Evolutionary conservation across 2,329 filamentous ascomycete species (phyloP), one percentile per base, ranked within the genome.

Genomic region (Trichoderma citrinoviride): DNA sequence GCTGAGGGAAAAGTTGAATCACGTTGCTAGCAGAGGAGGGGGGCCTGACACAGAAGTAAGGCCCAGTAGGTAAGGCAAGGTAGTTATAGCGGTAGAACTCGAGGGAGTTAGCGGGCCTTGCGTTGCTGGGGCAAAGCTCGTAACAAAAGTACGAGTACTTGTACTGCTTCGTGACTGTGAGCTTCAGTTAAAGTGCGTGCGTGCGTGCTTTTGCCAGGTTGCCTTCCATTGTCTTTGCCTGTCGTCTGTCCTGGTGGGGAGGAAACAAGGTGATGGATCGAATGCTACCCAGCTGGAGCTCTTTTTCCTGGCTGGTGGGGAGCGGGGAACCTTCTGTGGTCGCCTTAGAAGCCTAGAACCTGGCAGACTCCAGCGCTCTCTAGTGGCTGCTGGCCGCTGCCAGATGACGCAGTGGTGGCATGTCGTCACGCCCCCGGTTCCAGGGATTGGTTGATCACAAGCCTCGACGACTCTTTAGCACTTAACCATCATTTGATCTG

Each of bases 391-490:
- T 52, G 5, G 47, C 14, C 14, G 21, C 25, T 33, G 25, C 58
- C 64, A 57, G 64, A 66, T 66, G 64, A 66, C 64, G 64, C 64
- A 61, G 40, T 33, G n/a, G 19, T 62, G 61, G 52, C 49, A 65
- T 65, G 63, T 60, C 57, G 47, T 62, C 61, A 57, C 61, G 12
- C 44, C 50, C 23, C 40, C 17, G 29, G 44, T 54, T 37, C 40
- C 60, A 54, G 19, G 33, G 49, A 33, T 54, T 52, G 33, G 41
- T 37, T 62, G 60, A 62, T 62, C 49, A 62, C 60, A 62, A 46
- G 60, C 46, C 58, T n/a, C 37, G 17, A 49, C 17, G 25, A 53
- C 46, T 37, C 43, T 62, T 40, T 37, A 54, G 49, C 60, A 53
- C 60, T 62, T 19, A 43, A n/a, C 23, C 40, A n/a, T 56, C 37